phyloP scores from a whole-genome alignment of 768 basidiomycete species.

The Russula ochroleuca region DNA sequence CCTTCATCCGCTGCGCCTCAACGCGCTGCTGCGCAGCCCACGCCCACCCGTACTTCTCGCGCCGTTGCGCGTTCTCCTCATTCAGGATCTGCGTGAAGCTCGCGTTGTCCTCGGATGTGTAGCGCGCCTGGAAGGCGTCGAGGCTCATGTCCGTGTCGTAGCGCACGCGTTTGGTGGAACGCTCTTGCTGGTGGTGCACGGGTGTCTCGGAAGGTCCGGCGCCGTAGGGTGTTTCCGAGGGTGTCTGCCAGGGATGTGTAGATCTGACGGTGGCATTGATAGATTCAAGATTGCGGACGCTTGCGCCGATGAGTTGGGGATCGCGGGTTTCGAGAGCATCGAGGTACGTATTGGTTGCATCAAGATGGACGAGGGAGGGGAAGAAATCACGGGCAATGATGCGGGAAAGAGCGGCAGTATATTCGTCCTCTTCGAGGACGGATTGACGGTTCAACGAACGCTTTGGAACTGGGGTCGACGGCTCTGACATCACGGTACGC shows the following conservation, averaged over 20 bases:
- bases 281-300: conserved; percentile 68
- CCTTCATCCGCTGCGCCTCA: conserved; percentile 57
- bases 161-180: conserved; percentile 49
- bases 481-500: conserved; percentile 32
- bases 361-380: conserved; percentile 84
- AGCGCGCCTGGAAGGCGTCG: conserved; percentile 84
- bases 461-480: conserved; percentile 32
- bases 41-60: conserved; percentile 86
- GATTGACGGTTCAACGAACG: conserved; percentile 68
- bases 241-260: conserved; percentile 39
- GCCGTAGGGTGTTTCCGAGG: conserved; percentile 65
- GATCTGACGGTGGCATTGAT: conserved; percentile 47
- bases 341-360: conserved; percentile 83
- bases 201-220: conserved; percentile 64
- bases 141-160: conserved; percentile 63
- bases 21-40: conserved; percentile 88
- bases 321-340: conserved; percentile 75
- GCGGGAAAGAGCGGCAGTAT: conserved; percentile 80
- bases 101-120: conserved; percentile 96
- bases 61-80: conserved; percentile 78
- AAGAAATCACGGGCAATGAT: conserved; percentile 99
- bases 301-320: conserved; percentile 67
- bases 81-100: conserved; percentile 92
- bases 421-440: conserved; percentile 90
- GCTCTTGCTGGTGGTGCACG: conserved; percentile 32